phyloP scores from a whole-genome alignment of 495 filamentous ascomycete species.

The Cairneyella variabilis region DNA sequence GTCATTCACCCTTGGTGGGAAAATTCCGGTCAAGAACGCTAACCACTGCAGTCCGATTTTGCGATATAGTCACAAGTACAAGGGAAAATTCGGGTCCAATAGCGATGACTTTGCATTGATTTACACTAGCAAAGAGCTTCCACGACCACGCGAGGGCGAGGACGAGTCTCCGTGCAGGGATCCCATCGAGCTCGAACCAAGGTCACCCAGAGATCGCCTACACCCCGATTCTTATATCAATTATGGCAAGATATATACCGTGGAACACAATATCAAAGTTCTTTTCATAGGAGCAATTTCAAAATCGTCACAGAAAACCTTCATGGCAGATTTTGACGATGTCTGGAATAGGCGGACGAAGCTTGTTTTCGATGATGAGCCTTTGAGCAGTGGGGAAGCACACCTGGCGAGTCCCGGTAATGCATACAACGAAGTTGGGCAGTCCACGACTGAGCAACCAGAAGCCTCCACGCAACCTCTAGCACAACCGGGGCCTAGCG shows the following conservation, averaged over 20 bases:
- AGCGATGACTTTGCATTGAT: conserved; percentile 12
- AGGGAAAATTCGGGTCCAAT: conserved; percentile 9
- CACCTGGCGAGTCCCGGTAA: no score
- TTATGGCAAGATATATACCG: conserved; percentile 24
- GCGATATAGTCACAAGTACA: conserved; percentile 6
- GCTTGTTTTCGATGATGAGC: no score
- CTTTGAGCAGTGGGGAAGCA: no score
- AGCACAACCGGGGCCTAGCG: no score
- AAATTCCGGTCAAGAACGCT: no score
- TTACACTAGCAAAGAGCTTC: conserved; percentile 3
- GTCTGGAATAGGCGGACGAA: no score
- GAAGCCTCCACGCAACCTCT: no score
- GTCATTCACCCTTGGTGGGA: no score
- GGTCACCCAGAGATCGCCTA: conserved; percentile 12
- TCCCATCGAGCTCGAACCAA: conserved; percentile 11
- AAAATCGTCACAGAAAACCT: not conserved
- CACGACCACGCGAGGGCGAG: not conserved
- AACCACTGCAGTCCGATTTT: conserved; percentile 21
- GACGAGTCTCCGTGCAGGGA: not conserved
- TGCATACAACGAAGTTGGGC: no score
- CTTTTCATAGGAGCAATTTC: conserved; percentile 13
- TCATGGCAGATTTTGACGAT: conserved; percentile 2
- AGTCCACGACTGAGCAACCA: no score
- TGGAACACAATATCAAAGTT: conserved; percentile 22
- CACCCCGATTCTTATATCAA: conserved; percentile 8